These are phyloP conservation scores for Cystobasidium tubakii DNA, from an alignment of 768 basidiomycete species.

Conservation along the genomic window DNA sequence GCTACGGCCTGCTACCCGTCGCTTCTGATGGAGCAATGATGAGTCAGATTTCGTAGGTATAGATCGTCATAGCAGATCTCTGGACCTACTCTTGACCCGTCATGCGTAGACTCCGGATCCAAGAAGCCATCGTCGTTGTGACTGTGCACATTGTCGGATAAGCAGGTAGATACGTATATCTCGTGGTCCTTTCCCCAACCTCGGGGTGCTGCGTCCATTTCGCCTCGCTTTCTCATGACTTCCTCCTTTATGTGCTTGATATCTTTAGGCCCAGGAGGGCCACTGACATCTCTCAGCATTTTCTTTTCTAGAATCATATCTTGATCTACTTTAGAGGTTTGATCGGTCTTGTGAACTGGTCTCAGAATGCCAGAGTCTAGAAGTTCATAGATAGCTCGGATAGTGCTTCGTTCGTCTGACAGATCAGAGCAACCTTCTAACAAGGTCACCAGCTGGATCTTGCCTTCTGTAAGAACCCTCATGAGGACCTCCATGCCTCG, in stretches of 20 bases:
- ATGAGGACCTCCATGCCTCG: slow-evolving; percentile 8
- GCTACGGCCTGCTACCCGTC: not conserved
- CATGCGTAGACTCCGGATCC: not conserved
- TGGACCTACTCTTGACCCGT: not conserved
- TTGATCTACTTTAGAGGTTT: slow-evolving; percentile 21
- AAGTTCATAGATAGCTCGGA: slow-evolving; percentile 30
- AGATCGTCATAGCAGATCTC: not conserved
- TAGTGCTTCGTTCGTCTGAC: slow-evolving; percentile 3
- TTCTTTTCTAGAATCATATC: slow-evolving; percentile 3
- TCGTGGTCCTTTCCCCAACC: slow-evolving; percentile 14
- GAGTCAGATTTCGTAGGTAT: not conserved
- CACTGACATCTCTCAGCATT: not conserved
- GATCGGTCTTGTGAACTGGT: not conserved
- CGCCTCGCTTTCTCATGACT: not conserved
- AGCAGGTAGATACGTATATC: slow-evolving; percentile 1
- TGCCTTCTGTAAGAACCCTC: slow-evolving; percentile 19
- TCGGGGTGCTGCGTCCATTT: slow-evolving; percentile 3
- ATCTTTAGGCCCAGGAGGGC: slow-evolving; percentile 26
- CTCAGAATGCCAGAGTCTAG: slow-evolving; percentile 23
- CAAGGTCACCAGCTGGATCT: slow-evolving; percentile 22
- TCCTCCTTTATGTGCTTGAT: slow-evolving; percentile 9
- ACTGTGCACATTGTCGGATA: slow-evolving; percentile 3
- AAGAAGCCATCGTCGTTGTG: not conserved
- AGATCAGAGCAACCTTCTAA: slow-evolving; percentile 22
- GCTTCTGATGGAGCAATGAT: not conserved